phyloP scores from a whole-genome alignment of 2,329 filamentous ascomycete species.

The Catunica adiposa region DNA sequence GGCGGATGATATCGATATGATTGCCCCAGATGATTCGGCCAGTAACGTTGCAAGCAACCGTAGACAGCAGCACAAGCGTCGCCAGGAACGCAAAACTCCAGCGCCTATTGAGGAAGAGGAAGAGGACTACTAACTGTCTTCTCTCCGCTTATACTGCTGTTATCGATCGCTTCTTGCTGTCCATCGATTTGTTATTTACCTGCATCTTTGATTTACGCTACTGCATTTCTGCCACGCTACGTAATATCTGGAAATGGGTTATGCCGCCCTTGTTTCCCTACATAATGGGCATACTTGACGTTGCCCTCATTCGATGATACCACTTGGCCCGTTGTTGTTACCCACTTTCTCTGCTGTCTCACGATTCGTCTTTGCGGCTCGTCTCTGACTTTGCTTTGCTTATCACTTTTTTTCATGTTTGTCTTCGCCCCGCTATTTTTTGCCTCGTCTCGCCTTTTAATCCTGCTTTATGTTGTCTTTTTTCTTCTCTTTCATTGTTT shows the following conservation, averaged over 20 bases:
- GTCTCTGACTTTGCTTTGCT: background rate
- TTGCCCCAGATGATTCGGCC: slow-evolving; percentile 64
- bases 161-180: background rate
- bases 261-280: background rate
- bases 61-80: slow-evolving; percentile 48
- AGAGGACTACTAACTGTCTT: slow-evolving; percentile 32
- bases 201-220: background rate
- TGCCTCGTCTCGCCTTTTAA: slow-evolving; percentile 3
- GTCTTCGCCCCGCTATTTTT: background rate
- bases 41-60: slow-evolving; percentile 64
- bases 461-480: slow-evolving; percentile 2
- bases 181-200: too few species aligned
- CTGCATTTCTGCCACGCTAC: background rate
- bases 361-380: background rate
- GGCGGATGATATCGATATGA: slow-evolving; percentile 35
- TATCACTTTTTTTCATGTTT: too few species aligned
- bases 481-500: slow-evolving; percentile 8
- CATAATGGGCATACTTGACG: background rate
- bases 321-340: background rate
- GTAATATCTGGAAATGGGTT: background rate
- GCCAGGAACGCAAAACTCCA: slow-evolving; percentile 52
- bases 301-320: background rate
- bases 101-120: slow-evolving; percentile 58
- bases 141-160: background rate
- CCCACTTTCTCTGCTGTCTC: background rate